A percentile compares a stretch with the other conserved stretches of the same genome.
These are phyloP conservation scores for Dactylonectria macrodidyma DNA, from an alignment of 2,329 filamentous ascomycete genomes.

Conservation along the genomic window DNA sequence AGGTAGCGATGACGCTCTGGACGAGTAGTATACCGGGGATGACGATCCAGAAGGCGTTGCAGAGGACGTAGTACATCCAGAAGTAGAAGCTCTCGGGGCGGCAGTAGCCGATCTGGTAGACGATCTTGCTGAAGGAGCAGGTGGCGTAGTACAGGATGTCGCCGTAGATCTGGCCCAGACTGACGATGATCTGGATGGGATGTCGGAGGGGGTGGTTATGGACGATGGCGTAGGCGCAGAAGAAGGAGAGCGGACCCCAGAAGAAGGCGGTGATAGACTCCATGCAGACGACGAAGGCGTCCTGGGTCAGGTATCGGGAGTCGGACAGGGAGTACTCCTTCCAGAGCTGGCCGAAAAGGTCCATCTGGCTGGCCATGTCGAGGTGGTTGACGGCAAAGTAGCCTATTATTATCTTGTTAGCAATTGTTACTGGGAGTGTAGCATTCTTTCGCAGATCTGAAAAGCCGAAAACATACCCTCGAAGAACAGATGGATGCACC, in stretches of 20 bases:
- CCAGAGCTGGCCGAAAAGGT: conserved; percentile 69
- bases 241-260: conserved; percentile 69
- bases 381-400: conserved; percentile 64
- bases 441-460: not conserved
- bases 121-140: conserved; percentile 58
- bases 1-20: conserved; percentile 46
- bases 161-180: conserved; percentile 66
- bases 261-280: conserved; percentile 66
- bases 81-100: conserved; percentile 68
- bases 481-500: conserved; percentile 61
- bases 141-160: conserved; percentile 67
- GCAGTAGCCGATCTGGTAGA: conserved; percentile 60
- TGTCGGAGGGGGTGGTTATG: conserved; percentile 62
- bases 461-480: conserved; percentile 51
- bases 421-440: not conserved
- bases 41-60: conserved; percentile 69
- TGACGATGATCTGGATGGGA: conserved; percentile 63
- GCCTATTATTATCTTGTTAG: conserved; percentile 49
- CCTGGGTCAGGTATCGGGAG: conserved; percentile 67
- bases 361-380: conserved; percentile 56
- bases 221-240: conserved; percentile 61
- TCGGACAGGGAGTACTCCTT: conserved; percentile 72
- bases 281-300: conserved; percentile 70
- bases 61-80: conserved; percentile 66
- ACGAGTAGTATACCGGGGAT: conserved; percentile 58